phyloP scores from a whole-genome alignment of 495 filamentous ascomycete species.

The Aspergillus leporis region DNA sequence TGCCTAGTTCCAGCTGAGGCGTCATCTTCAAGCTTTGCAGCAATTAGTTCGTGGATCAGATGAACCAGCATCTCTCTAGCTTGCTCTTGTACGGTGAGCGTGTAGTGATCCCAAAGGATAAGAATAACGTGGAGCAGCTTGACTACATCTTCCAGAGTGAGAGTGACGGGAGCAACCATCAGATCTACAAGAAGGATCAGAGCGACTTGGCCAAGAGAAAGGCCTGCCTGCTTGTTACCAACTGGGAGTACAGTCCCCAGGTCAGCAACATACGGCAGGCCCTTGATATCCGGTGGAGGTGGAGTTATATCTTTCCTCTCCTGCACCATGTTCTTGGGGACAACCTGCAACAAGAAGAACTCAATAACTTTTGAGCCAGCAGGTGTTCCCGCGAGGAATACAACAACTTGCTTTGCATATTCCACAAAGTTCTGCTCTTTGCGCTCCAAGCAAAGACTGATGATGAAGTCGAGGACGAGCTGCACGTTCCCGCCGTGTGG shows the following conservation, averaged over 20 bases:
- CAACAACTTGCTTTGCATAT: constrained; percentile 95
- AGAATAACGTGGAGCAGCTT: constrained; percentile 87
- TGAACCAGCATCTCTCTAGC: constrained; percentile 97
- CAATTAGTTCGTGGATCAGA: constrained; percentile 93
- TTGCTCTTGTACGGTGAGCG: constrained; percentile 91
- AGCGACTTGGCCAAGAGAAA: constrained; percentile 89
- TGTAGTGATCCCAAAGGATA: constrained; percentile 96
- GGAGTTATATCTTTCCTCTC: constrained; percentile 74
- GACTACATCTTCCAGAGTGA: constrained; percentile 74
- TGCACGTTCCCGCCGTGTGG: constrained; percentile 94
- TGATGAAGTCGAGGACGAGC: constrained; percentile 92
- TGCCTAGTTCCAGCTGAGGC: constrained; percentile 63
- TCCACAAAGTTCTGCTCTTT: constrained; percentile 97
- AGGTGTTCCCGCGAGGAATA: constrained; percentile 88
- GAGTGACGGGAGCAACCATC: constrained; percentile 86
- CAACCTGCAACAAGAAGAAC: constrained; percentile 86
- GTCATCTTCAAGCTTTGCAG: constrained; percentile 82
- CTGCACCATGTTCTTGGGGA: constrained; percentile 86
- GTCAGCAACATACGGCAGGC: constrained; percentile 87
- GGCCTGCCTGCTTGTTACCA: constrained; percentile 85
- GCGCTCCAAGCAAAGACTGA: constrained; percentile 85
- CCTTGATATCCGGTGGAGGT: constrained; percentile 69
- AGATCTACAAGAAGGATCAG: constrained; percentile 94
- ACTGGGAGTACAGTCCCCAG: constrained; percentile 76
- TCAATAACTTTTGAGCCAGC: constrained; percentile 92